These are phyloP conservation scores for Trichosporon faecale DNA, from an alignment of 1,284 basidiomycete genomes.

Conservation along the genomic window DNA sequence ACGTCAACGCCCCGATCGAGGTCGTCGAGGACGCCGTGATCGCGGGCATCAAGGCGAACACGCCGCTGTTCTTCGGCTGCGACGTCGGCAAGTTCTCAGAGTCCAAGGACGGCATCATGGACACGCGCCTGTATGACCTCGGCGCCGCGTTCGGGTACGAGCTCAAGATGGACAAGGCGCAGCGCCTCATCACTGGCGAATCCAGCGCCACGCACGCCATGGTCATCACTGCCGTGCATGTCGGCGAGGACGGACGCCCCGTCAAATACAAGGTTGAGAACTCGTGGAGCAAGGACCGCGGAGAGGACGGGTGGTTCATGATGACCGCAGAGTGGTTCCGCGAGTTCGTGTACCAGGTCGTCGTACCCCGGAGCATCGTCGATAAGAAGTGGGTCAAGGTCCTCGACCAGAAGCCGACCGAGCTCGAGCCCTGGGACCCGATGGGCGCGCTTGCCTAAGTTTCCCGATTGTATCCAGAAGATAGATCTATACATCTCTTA, in stretches of 20 bases:
- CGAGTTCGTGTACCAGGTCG: constrained; percentile 71
- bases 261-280: constrained; percentile 93
- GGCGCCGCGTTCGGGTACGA: constrained; percentile 66
- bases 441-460: constrained; percentile 58
- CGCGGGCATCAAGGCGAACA: constrained; percentile 80
- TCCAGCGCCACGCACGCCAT: constrained; percentile 61
- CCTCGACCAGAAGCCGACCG: constrained; percentile 66
- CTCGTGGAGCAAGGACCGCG: constrained; percentile 78
- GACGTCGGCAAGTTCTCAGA: constrained; percentile 55
- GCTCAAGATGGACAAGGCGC: constrained; percentile 69
- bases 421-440: constrained; percentile 83
- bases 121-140: constrained; percentile 75
- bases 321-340: constrained; percentile 91
- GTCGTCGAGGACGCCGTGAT: constrained; percentile 77
- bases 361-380: constrained; percentile 73
- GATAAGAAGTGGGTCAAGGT: constrained; percentile 74
- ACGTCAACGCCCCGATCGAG: constrained; percentile 81
- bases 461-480: not conserved
- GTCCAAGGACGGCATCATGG: constrained; percentile 71
- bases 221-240: constrained; percentile 89
- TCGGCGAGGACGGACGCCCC: constrained; percentile 70
- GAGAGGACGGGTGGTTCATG: constrained; percentile 85
- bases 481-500: not conserved
- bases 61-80: constrained; percentile 92
- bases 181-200: constrained; percentile 74